Percentiles rank a stretch among this genome's conserved stretches.
phyloP scores from a whole-genome alignment of 768 basidiomycete species.

The Lactarius akahatsu region DNA sequence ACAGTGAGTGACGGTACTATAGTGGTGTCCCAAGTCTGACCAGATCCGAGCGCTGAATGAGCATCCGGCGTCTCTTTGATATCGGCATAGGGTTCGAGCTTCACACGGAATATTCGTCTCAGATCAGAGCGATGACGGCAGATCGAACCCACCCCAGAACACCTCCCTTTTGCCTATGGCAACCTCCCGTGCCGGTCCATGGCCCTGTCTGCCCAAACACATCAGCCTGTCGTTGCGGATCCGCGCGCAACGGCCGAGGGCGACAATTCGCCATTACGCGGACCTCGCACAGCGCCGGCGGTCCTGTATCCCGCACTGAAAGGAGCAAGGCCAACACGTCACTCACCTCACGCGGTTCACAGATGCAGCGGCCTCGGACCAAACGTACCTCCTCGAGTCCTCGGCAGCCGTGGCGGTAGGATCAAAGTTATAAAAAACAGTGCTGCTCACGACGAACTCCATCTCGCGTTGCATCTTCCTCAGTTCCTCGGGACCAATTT shows the following conservation, averaged over 20 bases:
- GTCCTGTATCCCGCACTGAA: not conserved
- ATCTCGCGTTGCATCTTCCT: conserved; percentile 3
- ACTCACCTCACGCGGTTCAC: not conserved
- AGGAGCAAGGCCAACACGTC: not conserved
- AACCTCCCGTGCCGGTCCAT: not conserved
- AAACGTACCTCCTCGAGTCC: too few relatives aligned
- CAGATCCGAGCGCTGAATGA: not conserved
- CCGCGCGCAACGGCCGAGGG: not conserved
- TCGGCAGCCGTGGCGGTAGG: not conserved
- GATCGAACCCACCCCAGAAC: conserved; percentile 7
- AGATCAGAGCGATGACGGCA: not conserved
- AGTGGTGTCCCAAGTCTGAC: not conserved
- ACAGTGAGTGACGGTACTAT: too few relatives aligned
- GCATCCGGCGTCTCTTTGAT: too few relatives aligned
- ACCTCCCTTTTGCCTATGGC: not conserved
- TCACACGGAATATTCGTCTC: too few relatives aligned
- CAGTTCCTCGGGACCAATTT: not conserved
- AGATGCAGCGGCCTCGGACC: not conserved
- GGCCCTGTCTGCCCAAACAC: not conserved
- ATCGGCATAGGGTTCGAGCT: too few relatives aligned
- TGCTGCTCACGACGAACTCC: not conserved
- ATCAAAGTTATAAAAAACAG: not conserved
- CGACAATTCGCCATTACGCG: conserved; percentile 10
- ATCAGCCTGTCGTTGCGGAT: not conserved
- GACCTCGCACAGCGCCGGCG: conserved; percentile 6